Base-by-base conservation (phyloP, 1,284 basidiomycete genomes). In the Pseudozyma sp. region DNA sequence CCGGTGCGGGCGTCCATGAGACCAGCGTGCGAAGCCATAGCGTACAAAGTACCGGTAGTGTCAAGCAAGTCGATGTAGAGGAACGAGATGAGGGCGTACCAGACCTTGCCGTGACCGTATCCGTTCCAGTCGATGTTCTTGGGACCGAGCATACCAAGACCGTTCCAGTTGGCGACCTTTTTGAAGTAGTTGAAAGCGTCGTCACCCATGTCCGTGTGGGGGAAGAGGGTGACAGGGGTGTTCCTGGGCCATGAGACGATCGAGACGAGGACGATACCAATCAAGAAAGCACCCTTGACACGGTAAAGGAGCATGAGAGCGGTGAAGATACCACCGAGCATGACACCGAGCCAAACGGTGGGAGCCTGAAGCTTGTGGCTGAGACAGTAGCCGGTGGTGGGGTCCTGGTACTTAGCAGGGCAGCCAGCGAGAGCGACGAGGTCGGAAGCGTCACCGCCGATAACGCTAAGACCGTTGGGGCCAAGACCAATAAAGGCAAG, bases 1-100 rank as follows among this genome's bases (percentile, higher is more conserved):
- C 93, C 87, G 16, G 93, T 94, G 14, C 92, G 89, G 1, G 91
- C 91, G 83, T 95, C 91, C 61, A 92, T 92, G 12, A 95, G 89
- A 21, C 92, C 92, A n/a, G 93, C 93, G 76, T 94, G 94, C 82
- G 92, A 93, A 54, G 93, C 92, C 93, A 95, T 95, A 47, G 93
- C 91, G 85, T 94, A 94, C 12, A 95, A 86, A 2, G 93, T 94
- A 81, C 93, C 92, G 52, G 88, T 90, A 31, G 80, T 82, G 76
- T 83, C 82, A 48, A 83, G 74, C 63, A 82, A 55, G 52, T 94
- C 93, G 81, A 95, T 93, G 85, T 95, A 95, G 59, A 95, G 90
- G 89, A 95, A 92, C 34, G 86, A 85, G 76, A 93, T 87, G 39
- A 95, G 88, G 7, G 93, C 93, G 81, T 94, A 92, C 93, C 93